A percentile compares a stretch with the other conserved stretches of the same genome.
phyloP scores from a whole-genome alignment of 306 rosid genomes.

The Inga laurina region DNA sequence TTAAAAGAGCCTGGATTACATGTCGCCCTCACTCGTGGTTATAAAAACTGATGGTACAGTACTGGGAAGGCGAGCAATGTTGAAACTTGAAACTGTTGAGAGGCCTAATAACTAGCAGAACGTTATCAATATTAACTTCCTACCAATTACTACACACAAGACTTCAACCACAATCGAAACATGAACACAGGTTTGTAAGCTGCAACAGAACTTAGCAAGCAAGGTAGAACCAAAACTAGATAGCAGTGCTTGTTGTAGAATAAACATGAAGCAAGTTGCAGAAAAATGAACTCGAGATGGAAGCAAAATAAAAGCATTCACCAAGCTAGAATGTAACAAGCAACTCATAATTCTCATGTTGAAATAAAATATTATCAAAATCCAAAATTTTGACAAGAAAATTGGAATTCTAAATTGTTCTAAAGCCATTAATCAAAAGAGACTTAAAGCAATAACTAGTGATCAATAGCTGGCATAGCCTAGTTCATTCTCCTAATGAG shows the following conservation, averaged over 20 bases:
- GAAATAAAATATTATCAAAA: constrained; percentile 19
- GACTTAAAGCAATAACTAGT: constrained; percentile 6
- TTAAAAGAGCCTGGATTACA: no score
- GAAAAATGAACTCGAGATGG: not conserved
- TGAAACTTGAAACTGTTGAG: not conserved
- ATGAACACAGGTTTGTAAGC: not conserved
- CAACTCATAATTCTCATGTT: constrained; percentile 33
- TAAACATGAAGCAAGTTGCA: not conserved
- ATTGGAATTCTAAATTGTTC: constrained; percentile 23
- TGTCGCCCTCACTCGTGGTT: not conserved
- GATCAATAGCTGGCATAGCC: not conserved
- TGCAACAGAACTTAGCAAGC: not conserved
- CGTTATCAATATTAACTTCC: not conserved
- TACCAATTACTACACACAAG: not conserved
- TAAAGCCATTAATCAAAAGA: constrained; percentile 20
- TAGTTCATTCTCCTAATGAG: constrained; percentile 83
- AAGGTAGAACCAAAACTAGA: not conserved
- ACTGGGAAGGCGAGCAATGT: not conserved
- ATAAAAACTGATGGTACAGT: not conserved
- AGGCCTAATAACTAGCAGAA: not conserved
- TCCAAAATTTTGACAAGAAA: constrained; percentile 33
- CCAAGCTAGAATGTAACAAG: not conserved
- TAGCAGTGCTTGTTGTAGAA: not conserved
- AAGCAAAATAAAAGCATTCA: constrained; percentile 7
- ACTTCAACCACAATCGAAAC: not conserved